A percentile compares a stretch with the other conserved stretches of the same genome.
phyloP scores from a whole-genome alignment of 345 rosid species.

The Streptanthus diversifolius region DNA sequence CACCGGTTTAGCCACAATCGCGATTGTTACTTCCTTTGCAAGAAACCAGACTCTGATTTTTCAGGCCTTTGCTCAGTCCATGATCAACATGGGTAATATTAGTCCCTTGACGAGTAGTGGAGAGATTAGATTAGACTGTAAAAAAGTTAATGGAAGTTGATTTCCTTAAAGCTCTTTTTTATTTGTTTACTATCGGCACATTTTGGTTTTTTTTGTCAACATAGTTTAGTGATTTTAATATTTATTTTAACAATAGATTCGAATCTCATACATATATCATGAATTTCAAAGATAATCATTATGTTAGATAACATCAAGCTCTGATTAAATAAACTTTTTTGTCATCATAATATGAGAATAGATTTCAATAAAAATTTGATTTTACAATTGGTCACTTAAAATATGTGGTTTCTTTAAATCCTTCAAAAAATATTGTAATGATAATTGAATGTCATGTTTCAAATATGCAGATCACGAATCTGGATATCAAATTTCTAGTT shows the following conservation, averaged over 20 bases:
- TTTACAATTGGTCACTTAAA: neutral
- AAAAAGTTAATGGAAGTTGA: constrained; percentile 39
- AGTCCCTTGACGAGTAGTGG: constrained; percentile 46
- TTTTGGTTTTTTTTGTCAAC: too few species aligned
- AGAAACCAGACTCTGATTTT: constrained; percentile 50
- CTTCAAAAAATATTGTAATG: neutral
- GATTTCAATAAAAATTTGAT: neutral
- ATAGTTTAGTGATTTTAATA: too few species aligned
- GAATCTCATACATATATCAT: too few species aligned
- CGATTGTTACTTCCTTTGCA: constrained; percentile 40
- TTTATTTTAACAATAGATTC: too few species aligned
- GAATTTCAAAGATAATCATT: too few species aligned
- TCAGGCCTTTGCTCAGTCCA: constrained; percentile 49
- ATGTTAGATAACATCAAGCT: too few species aligned
- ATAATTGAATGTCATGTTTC: neutral
- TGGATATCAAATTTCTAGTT: neutral
- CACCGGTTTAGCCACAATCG: constrained; percentile 38
- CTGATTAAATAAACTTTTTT: neutral
- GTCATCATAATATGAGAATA: neutral
- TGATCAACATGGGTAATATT: constrained; percentile 66
- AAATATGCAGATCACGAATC: neutral
- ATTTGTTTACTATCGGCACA: neutral
- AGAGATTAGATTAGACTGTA: constrained; percentile 56
- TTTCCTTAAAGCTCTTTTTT: neutral
- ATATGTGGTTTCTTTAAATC: neutral